These are phyloP conservation scores for Prosopis cineraria DNA, from an alignment of 306 rosid genomes.

Conservation along the genomic window DNA sequence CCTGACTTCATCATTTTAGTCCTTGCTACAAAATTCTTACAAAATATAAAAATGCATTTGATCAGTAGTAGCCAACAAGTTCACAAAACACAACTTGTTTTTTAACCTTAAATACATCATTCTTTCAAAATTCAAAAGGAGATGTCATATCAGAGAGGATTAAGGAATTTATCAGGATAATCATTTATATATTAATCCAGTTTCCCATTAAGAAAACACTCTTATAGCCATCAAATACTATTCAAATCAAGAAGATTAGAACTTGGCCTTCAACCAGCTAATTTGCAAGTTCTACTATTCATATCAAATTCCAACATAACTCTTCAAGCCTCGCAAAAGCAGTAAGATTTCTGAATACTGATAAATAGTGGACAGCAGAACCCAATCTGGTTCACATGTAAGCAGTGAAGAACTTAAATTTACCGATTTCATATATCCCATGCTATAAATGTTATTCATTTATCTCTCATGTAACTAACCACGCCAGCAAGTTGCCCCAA, in stretches of 20 bases:
- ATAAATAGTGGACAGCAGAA: constrained; percentile 12
- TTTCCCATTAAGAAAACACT: neutral
- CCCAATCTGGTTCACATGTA: neutral
- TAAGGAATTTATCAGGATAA: constrained; percentile 13
- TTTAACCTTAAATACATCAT: constrained; percentile 10
- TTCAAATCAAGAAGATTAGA: neutral
- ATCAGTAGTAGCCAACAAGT: constrained; percentile 8
- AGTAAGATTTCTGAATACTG: neutral
- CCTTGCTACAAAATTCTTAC: constrained; percentile 11
- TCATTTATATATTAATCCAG: neutral
- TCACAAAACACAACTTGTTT: neutral
- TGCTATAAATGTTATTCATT: neutral
- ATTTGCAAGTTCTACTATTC: neutral
- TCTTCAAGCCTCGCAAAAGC: neutral
- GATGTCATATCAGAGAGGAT: neutral
- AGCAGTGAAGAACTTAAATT: neutral
- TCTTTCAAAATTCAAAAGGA: constrained; percentile 3
- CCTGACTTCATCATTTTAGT: neutral
- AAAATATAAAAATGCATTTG: constrained; percentile 12
- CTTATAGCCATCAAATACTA: neutral
- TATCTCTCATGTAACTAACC: neutral
- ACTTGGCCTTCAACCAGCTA: constrained; percentile 13
- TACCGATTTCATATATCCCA: neutral
- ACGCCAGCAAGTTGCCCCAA: neutral
- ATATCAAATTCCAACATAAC: neutral